Evolutionary conservation across 2,329 filamentous ascomycete genomes (phyloP).

Genomic region (Esteya vermicola): DNA sequence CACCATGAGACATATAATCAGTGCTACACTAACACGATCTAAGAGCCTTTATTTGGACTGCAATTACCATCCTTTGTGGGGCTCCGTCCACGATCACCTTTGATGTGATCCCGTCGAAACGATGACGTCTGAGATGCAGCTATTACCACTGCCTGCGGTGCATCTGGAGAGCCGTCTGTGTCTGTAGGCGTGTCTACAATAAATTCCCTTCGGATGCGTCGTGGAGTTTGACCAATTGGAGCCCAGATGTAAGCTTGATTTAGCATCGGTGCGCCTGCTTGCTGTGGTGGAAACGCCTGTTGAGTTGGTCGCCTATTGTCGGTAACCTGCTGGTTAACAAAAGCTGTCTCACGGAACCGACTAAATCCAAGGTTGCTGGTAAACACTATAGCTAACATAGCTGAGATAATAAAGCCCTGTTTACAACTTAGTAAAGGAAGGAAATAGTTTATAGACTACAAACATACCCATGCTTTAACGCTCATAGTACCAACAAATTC

Average conservation of each 20-base stretch:
- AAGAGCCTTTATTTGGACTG: conserved; percentile 25
- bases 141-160: conserved; percentile 24
- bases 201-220: conserved; percentile 26
- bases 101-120: conserved; percentile 31
- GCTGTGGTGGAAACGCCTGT: conserved; percentile 14
- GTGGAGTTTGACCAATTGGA: conserved; percentile 32
- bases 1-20: no score
- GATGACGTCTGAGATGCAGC: conserved; percentile 31
- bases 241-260: conserved; percentile 33
- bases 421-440: neutral
- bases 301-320: conserved; percentile 6
- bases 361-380: conserved; percentile 36
- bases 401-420: conserved; percentile 36
- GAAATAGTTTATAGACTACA: neutral
- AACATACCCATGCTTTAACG: conserved; percentile 52
- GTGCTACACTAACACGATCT: no score
- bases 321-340: conserved; percentile 5
- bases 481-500: conserved; percentile 84
- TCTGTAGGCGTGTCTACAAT: conserved; percentile 31
- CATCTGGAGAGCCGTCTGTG: conserved; percentile 33
- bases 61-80: conserved; percentile 27
- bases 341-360: conserved; percentile 18
- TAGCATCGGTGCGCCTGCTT: conserved; percentile 12
- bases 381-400: conserved; percentile 31
- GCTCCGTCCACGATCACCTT: conserved; percentile 32